Evolutionary conservation across 2,329 filamentous ascomycete species (phyloP), one percentile per base, ranked within the genome.

Genomic region (Verticillium nubilum): DNA sequence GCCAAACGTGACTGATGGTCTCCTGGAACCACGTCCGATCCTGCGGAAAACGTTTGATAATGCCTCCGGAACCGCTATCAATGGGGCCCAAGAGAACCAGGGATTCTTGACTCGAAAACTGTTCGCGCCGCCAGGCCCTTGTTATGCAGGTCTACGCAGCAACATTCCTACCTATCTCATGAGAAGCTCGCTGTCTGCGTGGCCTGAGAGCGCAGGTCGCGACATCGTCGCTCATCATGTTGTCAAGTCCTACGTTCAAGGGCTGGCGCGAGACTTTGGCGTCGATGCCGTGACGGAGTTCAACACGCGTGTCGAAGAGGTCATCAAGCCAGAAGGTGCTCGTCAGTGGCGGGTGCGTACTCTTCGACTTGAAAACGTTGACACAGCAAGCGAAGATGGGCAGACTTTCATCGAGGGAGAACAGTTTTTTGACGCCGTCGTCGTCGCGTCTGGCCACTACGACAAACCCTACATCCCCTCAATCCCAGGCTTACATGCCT

Each of bases 401-500:
- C 57, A n/a, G 19, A 7, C n/a, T 1, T 65, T 77, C 3, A 60
- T 69, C 5, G 71, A 75, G 26, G 64, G 67, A 12, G 62, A 58
- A 0, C 70, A 71, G 72, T 61, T 67, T 0, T 83, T 95, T 63
- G 87, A 91, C 67, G 84, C 85, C 0, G 77, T 91, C 1, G 80
- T 90, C 1, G 82, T 88, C 3, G 86, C 87, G 0, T 85, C 79
- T 28, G 88, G 88, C 0, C 88, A 91, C 70, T 90, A 89, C 66
- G 82, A 83, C 63, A 76, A 86, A 1, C 85, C 86, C 0, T 82
- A 80, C 59, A 73, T 90, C 1, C 88, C 88, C 0, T 76, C 82
- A 47, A 80, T 88, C 3, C 71, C 77, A 0, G 88, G 88, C 0
- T 74, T 90, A 4, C 69, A 74, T 27, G 75, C 76, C 17, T 89